Conservation (phyloP, 495 filamentous ascomycete species). For the Cenococcum geophilum region DNA sequence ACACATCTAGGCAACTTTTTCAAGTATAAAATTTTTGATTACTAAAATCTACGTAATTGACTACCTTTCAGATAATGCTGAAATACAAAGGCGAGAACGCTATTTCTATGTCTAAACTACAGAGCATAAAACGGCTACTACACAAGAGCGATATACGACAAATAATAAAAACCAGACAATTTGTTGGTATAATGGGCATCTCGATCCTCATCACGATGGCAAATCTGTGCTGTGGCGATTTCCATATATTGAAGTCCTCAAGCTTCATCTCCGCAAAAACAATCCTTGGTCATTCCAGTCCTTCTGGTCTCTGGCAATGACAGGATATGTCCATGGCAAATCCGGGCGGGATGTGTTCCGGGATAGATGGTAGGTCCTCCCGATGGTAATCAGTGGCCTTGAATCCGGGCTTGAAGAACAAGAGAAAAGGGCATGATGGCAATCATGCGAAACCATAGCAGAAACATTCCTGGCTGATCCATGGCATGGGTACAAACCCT, state of each 20-base stretch:
- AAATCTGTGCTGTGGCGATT: not conserved
- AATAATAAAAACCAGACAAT: too few relatives aligned
- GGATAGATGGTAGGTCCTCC: not conserved
- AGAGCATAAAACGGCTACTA: too few relatives aligned
- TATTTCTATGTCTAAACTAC: too few relatives aligned
- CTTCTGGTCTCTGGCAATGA: not conserved
- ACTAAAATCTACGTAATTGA: too few relatives aligned
- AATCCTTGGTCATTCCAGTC: not conserved
- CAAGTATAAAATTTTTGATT: too few relatives aligned
- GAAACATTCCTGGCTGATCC: not conserved
- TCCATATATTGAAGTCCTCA: not conserved
- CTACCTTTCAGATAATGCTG: too few relatives aligned
- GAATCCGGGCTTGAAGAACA: not conserved
- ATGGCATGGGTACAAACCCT: not conserved
- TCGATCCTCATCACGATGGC: not conserved
- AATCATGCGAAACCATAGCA: constrained; percentile 2
- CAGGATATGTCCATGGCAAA: not conserved
- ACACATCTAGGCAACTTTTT: too few relatives aligned
- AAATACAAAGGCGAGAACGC: too few relatives aligned
- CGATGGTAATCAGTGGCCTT: not conserved
- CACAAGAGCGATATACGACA: too few relatives aligned
- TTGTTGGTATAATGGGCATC: too few relatives aligned
- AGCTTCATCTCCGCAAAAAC: not conserved
- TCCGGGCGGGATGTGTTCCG: not conserved
- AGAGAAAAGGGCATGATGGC: not conserved